Percentiles rank a stretch among this genome's conserved stretches.
These are phyloP conservation scores for Colletotrichum karsti DNA, from an alignment of 2,329 filamentous ascomycete genomes.

Conservation along the genomic window DNA sequence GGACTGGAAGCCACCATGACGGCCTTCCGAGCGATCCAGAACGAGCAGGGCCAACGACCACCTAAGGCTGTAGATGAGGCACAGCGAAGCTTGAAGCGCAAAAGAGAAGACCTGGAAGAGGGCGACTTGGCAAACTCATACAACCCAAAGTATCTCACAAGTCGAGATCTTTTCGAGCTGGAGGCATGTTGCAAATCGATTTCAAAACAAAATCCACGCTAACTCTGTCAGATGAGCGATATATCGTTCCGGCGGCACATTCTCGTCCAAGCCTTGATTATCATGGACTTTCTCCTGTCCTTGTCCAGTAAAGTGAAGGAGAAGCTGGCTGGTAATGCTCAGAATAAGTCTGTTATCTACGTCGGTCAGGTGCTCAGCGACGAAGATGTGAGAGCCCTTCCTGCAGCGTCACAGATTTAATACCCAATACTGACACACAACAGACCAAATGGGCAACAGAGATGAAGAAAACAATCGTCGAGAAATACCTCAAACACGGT, in stretches of 20 bases:
- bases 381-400: slow-evolving; percentile 74
- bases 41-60: slow-evolving; percentile 53
- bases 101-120: slow-evolving; percentile 63
- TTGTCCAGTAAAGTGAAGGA: slow-evolving; percentile 84
- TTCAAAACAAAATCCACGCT: slow-evolving; percentile 30
- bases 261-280: slow-evolving; percentile 91
- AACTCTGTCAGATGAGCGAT: slow-evolving; percentile 77
- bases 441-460: slow-evolving; percentile 84
- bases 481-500: slow-evolving; percentile 82
- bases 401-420: neutral
- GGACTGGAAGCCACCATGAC: slow-evolving; percentile 74
- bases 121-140: slow-evolving; percentile 75
- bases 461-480: slow-evolving; percentile 81
- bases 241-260: slow-evolving; percentile 94
- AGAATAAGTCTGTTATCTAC: slow-evolving; percentile 91
- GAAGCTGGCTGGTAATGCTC: slow-evolving; percentile 71
- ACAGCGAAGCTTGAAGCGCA: slow-evolving; percentile 75
- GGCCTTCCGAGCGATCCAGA: slow-evolving; percentile 61
- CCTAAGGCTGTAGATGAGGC: slow-evolving; percentile 69
- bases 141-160: slow-evolving; percentile 99
- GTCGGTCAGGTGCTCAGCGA: slow-evolving; percentile 77
- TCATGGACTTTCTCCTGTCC: slow-evolving; percentile 95
- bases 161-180: slow-evolving; percentile 92
- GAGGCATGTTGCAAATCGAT: slow-evolving; percentile 68
- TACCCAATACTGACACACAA: slow-evolving; percentile 13